A percentile compares a stretch with the other conserved stretches of the same genome.
These are phyloP conservation scores for Spencermartinsiella ligniputridi DNA, from an alignment of 1,139 yeast genomes.

Conservation along the genomic window DNA sequence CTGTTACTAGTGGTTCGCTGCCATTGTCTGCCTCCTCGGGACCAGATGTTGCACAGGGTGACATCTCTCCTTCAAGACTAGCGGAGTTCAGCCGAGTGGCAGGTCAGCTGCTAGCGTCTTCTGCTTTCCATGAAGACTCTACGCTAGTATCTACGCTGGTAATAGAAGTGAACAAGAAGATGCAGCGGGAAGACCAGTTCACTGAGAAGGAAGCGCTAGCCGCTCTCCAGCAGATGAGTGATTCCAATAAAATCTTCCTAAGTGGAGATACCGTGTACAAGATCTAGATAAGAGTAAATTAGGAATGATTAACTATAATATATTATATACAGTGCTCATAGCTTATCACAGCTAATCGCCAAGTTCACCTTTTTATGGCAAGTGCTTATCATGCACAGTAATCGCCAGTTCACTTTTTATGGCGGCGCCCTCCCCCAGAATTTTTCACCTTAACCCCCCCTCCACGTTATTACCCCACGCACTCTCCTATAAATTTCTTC, in stretches of 20 bases:
- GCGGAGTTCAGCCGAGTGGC: constrained; percentile 29
- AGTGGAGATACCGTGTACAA: constrained; percentile 23
- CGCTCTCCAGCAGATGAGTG: constrained; percentile 35
- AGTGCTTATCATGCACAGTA: too few relatives aligned
- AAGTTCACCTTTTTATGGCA: too few relatives aligned
- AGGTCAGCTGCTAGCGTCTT: constrained; percentile 32
- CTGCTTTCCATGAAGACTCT: constrained; percentile 30
- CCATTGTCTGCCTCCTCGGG: constrained; percentile 18
- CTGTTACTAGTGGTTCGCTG: constrained; percentile 2
- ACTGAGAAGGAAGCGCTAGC: constrained; percentile 33
- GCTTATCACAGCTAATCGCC: too few relatives aligned
- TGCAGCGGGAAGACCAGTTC: constrained; percentile 35
- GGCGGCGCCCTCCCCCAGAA: too few relatives aligned
- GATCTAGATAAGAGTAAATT: constrained; percentile 18
- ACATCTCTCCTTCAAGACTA: constrained; percentile 32
- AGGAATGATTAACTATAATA: too few relatives aligned
- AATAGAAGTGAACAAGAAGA: constrained; percentile 31
- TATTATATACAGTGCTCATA: too few relatives aligned
- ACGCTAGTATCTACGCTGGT: constrained; percentile 24
- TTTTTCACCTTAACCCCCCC: too few relatives aligned
- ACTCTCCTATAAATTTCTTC: neutral
- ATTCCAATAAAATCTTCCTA: constrained; percentile 34
- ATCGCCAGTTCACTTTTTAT: too few relatives aligned
- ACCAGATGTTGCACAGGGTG: constrained; percentile 20
- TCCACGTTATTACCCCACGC: too few relatives aligned